A percentile compares a stretch with the other conserved stretches of the same genome.
These are phyloP conservation scores for Pythium angustatum DNA, from an alignment of 352 stramenopile genomes.

Conservation along the genomic window DNA sequence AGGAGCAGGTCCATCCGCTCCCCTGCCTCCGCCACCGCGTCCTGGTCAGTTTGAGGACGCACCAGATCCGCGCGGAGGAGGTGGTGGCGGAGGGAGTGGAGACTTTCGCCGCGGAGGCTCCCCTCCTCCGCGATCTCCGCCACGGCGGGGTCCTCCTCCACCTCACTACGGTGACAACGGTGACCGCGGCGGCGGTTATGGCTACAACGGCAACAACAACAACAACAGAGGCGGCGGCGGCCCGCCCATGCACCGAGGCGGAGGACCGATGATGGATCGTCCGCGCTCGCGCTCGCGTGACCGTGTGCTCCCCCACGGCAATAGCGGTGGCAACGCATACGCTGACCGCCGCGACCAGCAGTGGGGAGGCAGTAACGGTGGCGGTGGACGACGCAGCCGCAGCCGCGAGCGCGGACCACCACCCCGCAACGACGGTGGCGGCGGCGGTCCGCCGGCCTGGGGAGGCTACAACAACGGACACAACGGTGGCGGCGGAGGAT, in stretches of 20 bases:
- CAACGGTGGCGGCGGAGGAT: slow-evolving; percentile 16
- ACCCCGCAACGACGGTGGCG: neutral
- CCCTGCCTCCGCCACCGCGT: slow-evolving; percentile 30
- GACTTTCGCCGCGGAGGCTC: slow-evolving; percentile 15
- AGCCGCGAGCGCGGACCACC: slow-evolving; percentile 20
- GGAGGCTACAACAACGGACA: slow-evolving; percentile 5
- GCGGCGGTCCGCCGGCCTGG: slow-evolving; percentile 2
- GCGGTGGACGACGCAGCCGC: slow-evolving; percentile 16
- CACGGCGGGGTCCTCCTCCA: slow-evolving; percentile 18
- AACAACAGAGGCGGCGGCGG: slow-evolving; percentile 3
- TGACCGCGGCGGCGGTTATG: slow-evolving; percentile 10
- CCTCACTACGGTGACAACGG: slow-evolving; percentile 9
- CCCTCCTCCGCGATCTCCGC: slow-evolving; percentile 25
- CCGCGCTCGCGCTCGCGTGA: slow-evolving; percentile 38
- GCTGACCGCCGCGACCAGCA: slow-evolving; percentile 16
- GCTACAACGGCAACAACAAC: slow-evolving; percentile 7
- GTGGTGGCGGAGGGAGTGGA: slow-evolving; percentile 9
- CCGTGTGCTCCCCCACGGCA: slow-evolving; percentile 12
- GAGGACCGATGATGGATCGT: slow-evolving; percentile 20
- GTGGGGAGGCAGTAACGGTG: slow-evolving; percentile 7
- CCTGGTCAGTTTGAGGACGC: slow-evolving; percentile 75
- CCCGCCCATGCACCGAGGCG: slow-evolving; percentile 1
- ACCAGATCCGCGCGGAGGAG: slow-evolving; percentile 24
- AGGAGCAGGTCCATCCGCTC: slow-evolving; percentile 5
- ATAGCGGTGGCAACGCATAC: slow-evolving; percentile 13